Conservation (phyloP, 805 yeast genomes). For the Kodamaea laetipori region DNA sequence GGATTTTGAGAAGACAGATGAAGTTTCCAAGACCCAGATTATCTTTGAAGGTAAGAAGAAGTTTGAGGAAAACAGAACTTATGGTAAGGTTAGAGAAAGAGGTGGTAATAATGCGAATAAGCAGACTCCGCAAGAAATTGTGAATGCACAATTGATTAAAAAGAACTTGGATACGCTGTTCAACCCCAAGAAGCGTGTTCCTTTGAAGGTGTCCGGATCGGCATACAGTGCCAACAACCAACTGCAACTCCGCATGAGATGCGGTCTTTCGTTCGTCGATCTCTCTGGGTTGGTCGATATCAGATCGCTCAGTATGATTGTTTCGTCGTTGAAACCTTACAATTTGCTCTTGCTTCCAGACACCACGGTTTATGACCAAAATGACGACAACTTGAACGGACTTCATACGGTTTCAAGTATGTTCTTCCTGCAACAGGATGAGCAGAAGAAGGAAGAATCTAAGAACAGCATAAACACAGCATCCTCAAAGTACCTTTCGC, state of each 20-base stretch:
- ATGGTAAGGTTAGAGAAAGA: slow-evolving; percentile 22
- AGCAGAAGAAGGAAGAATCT: slow-evolving; percentile 24
- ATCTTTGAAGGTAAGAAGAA: slow-evolving; percentile 41
- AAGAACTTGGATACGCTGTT: slow-evolving; percentile 50
- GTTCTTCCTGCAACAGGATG: slow-evolving; percentile 34
- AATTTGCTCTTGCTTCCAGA: slow-evolving; percentile 63
- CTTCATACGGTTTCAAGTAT: slow-evolving; percentile 26
- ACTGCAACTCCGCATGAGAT: slow-evolving; percentile 52
- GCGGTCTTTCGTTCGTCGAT: slow-evolving; percentile 77
- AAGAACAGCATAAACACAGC: slow-evolving; percentile 20
- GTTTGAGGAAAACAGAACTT: slow-evolving; percentile 34
- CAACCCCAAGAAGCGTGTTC: slow-evolving; percentile 52
- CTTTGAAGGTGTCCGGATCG: slow-evolving; percentile 21
- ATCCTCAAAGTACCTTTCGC: slow-evolving; percentile 32
- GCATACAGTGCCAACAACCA: slow-evolving; percentile 19
- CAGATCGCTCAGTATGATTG: slow-evolving; percentile 75
- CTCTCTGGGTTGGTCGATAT: slow-evolving; percentile 82
- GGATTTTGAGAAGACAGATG: slow-evolving; percentile 62
- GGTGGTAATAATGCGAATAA: slow-evolving; percentile 26
- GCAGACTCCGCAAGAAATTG: slow-evolving; percentile 45
- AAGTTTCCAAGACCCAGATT: slow-evolving; percentile 38
- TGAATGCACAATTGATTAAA: slow-evolving; percentile 43
- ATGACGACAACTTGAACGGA: slow-evolving; percentile 30
- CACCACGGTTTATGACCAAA: slow-evolving; percentile 25
- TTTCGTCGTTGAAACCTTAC: slow-evolving; percentile 77